Evolutionary conservation across 352 stramenopile species (phyloP).

Genomic region (Phytophthora foliorum): DNA sequence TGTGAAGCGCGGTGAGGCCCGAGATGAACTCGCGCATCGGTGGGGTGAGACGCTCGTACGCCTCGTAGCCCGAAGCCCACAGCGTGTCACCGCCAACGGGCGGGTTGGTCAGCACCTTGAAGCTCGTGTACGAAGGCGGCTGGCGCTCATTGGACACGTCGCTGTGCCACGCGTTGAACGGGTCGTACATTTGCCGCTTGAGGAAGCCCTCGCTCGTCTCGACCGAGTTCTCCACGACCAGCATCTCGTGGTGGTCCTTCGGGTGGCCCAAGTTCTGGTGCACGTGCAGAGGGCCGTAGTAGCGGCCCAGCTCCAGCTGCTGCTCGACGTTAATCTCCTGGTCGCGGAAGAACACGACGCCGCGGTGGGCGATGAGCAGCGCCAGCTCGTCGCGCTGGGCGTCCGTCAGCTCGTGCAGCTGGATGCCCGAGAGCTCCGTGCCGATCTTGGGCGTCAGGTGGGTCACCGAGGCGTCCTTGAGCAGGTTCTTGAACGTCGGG

Average conservation of each 20-base stretch:
- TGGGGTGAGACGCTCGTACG: constrained; percentile 55
- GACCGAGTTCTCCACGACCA: constrained; percentile 23
- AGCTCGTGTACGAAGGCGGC: constrained; percentile 32
- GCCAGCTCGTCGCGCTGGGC: constrained; percentile 21
- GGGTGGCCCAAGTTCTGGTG: constrained; percentile 26
- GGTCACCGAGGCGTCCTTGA: constrained; percentile 19
- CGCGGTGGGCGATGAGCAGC: constrained; percentile 12
- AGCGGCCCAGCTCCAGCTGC: constrained; percentile 19
- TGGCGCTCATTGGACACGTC: constrained; percentile 50
- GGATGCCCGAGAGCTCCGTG: constrained; percentile 13
- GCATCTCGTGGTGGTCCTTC: constrained; percentile 12
- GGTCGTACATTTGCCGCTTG: constrained; percentile 36
- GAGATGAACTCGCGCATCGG: constrained; percentile 44
- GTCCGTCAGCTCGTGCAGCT: constrained; percentile 21
- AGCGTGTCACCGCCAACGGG: constrained; percentile 50
- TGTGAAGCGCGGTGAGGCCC: constrained; percentile 55
- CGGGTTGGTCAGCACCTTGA: constrained; percentile 43
- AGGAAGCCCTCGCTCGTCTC: constrained; percentile 17
- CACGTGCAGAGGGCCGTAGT: constrained; percentile 23
- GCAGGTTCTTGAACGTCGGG: constrained; percentile 45
- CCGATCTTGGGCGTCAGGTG: constrained; percentile 22
- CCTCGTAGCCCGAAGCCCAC: constrained; percentile 54
- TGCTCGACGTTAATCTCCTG: constrained; percentile 23
- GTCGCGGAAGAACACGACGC: constrained; percentile 26
- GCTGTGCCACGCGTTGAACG: constrained; percentile 47